Percentiles rank a stretch among this genome's conserved stretches.
These are phyloP conservation scores for Ogataea chonburiensis DNA, from an alignment of 805 yeast genomes.

Conservation along the genomic window DNA sequence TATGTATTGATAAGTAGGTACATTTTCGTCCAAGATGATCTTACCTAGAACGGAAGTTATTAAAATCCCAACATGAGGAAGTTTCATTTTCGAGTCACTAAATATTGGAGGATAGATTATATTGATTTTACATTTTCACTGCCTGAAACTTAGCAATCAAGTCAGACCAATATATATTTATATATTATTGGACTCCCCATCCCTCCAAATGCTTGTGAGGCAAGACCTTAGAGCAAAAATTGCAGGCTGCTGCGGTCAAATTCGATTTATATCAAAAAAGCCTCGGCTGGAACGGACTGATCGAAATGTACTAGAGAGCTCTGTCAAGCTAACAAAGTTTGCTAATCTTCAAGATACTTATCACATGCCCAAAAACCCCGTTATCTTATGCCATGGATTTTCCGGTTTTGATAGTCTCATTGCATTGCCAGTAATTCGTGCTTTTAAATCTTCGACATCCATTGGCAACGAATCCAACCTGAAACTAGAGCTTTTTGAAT, in stretches of 20 bases:
- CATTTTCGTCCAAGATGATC: conserved; percentile 1
- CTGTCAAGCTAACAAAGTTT: conserved; percentile 34
- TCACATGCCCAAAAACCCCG: conserved; percentile 64
- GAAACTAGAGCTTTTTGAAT: conserved; percentile 57
- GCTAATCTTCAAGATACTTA: conserved; percentile 40
- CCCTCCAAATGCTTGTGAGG: too few species aligned
- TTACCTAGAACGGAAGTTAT: too few species aligned
- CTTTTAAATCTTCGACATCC: conserved; percentile 22
- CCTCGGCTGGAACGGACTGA: conserved; percentile 16
- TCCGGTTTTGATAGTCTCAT: conserved; percentile 71
- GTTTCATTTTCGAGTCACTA: too few species aligned
- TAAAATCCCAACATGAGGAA: too few species aligned
- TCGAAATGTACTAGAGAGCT: conserved; percentile 17
- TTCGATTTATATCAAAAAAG: background rate
- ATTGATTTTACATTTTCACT: background rate
- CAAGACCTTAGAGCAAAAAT: too few species aligned
- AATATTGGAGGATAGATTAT: background rate
- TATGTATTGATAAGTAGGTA: conserved; percentile 1
- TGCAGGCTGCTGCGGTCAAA: too few species aligned
- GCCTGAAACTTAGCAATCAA: background rate
- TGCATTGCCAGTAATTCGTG: conserved; percentile 34
- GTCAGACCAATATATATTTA: too few species aligned
- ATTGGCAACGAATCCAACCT: too few species aligned
- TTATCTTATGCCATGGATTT: conserved; percentile 83
- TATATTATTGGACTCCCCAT: too few species aligned